Evolutionary conservation across 371 early-diverging fungal species (phyloP).

Genomic region (Mucor indicus): DNA sequence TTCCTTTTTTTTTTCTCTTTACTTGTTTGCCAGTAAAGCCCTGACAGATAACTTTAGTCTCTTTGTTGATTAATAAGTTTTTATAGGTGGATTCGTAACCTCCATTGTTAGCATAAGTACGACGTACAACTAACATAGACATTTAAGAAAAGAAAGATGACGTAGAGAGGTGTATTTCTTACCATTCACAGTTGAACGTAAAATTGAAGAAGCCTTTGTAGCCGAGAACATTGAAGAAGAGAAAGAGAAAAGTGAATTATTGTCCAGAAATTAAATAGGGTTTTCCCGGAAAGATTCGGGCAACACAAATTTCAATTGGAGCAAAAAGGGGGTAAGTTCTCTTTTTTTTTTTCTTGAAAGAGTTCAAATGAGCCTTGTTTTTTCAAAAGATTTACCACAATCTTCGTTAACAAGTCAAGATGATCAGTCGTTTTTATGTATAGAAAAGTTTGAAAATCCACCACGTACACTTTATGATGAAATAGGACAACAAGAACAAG

Average conservation of each 20-base stretch:
- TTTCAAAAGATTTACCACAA: conserved; percentile 18
- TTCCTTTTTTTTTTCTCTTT: conserved; percentile 44
- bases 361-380: conserved; percentile 7
- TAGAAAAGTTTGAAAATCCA: conserved; percentile 19
- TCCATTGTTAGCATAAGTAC: conserved; percentile 48
- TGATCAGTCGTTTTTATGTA: conserved; percentile 5
- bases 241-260: too few species aligned
- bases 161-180: too few species aligned
- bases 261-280: too few species aligned
- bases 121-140: conserved; percentile 34
- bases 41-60: conserved; percentile 97
- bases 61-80: conserved; percentile 91
- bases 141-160: background rate
- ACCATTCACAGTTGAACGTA: conserved; percentile 31
- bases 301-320: too few species aligned
- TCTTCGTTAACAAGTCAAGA: conserved; percentile 18
- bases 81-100: conserved; percentile 84
- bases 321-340: too few species aligned
- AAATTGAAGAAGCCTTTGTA: conserved; percentile 22
- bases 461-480: conserved; percentile 24
- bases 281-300: too few species aligned
- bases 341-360: too few species aligned
- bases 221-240: conserved; percentile 31
- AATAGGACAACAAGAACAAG: conserved; percentile 14
- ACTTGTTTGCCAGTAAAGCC: conserved; percentile 99